phyloP scores from a whole-genome alignment of 208 protist species.

The Leishmania tarentolae region DNA sequence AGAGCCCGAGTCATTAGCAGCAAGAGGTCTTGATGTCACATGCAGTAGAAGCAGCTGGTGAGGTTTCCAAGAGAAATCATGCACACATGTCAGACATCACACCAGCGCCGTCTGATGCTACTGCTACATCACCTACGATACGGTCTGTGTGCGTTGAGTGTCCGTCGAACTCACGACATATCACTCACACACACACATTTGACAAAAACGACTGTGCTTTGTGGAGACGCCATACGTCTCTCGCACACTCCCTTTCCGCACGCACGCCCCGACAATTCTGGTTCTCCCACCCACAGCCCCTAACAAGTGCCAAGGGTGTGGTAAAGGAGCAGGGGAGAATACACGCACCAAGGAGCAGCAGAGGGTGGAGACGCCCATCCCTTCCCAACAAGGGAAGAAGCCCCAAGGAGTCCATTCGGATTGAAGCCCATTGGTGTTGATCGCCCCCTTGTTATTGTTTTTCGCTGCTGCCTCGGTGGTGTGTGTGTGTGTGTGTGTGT shows the following conservation, averaged over 20 bases:
- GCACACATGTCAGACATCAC: background rate
- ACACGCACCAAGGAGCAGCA: background rate
- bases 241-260: background rate
- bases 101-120: background rate
- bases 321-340: background rate
- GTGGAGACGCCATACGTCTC: background rate
- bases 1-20: background rate
- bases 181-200: background rate
- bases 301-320: background rate
- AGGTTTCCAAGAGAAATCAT: background rate
- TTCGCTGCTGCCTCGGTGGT: too few relatives aligned
- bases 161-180: background rate
- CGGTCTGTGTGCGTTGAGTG: background rate
- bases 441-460: conserved; percentile 2
- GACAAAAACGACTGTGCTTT: background rate
- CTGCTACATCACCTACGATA: background rate
- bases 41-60: background rate
- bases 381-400: background rate
- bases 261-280: background rate
- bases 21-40: background rate
- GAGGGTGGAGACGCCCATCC: background rate
- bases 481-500: background rate
- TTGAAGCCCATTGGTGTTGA: background rate
- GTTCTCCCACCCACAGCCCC: background rate
- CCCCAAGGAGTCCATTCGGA: background rate